Evolutionary conservation across 495 filamentous ascomycete genomes (phyloP), one percentile per base, ranked within the genome.

Genomic region (Penicillium argentinense): DNA sequence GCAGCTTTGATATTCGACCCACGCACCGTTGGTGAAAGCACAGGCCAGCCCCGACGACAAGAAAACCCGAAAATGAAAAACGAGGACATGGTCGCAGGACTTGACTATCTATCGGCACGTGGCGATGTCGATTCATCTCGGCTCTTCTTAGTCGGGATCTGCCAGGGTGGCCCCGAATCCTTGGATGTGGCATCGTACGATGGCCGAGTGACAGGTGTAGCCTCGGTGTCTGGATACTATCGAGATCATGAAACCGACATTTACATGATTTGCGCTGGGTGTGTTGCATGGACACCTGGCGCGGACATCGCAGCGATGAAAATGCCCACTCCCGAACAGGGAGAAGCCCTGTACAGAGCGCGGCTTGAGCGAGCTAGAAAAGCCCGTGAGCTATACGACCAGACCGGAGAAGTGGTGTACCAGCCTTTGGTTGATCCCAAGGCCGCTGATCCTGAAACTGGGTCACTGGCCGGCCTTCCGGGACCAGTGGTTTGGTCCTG

Each of bases 201-300:
- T 30, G 13, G 17, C 42, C 49, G 55, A 12, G 55, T 58, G 30
- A 22, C 42, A 28, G 55, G 50, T 13, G 55, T 58, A 16, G 55
- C 55, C 36, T 58, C 55, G 2, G 50, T 58, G 16, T 39, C 55
- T 5, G 55, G 55, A 47, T 58, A 58, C 45, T 58, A 50, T 39
- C 49, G 55, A n/a, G 55, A 58, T 38, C 45, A 51, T 28, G 55
- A 58, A 36, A 58, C 55, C 21, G 55, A 58, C 30, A 47, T 58
- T 9, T 58, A 58, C 30, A 58, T 58, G 55, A 58, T 58, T 36
- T 58, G 55, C 26, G 50, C 55, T 37, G 55, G 55, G 17, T 58
- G 55, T 41, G 55, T 58, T 34, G 45, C 49, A n/a, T 46, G 45
- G 45, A 37, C 24, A 8, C 55, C 55, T 24, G 55, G 50, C 5